A percentile compares a stretch with the other conserved stretches of the same genome.
These are phyloP conservation scores for Silene latifolia DNA, from an alignment of 148 eudicot genomes.

Conservation along the genomic window DNA sequence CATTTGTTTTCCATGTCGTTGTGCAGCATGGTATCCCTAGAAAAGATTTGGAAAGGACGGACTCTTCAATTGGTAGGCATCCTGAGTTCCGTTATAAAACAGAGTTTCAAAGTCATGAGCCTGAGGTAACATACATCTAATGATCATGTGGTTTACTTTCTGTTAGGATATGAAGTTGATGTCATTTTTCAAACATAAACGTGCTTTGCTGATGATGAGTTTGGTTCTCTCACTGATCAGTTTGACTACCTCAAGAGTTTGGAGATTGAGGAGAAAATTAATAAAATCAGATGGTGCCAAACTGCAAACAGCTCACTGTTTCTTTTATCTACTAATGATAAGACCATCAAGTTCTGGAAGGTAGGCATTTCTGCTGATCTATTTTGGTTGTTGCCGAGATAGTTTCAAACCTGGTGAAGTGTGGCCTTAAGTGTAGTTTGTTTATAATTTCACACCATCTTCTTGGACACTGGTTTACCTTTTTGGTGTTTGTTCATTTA, in stretches of 20 bases:
- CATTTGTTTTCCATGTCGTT: conserved; percentile 11
- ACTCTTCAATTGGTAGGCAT: conserved; percentile 60
- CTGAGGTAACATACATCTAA: conserved; percentile 54
- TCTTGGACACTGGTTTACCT: too few species aligned
- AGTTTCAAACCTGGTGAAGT: background rate
- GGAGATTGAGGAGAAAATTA: conserved; percentile 99
- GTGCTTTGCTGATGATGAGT: conserved; percentile 16
- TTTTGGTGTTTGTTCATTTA: too few species aligned
- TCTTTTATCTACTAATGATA: conserved; percentile 93
- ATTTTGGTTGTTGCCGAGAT: background rate
- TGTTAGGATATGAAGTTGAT: background rate
- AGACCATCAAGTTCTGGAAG: conserved; percentile 98
- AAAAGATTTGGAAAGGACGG: conserved; percentile 77
- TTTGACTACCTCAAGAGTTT: conserved; percentile 98
- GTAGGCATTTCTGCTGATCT: conserved; percentile 32
- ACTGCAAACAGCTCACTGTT: conserved; percentile 84
- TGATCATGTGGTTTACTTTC: conserved; percentile 9
- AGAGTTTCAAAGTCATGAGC: conserved; percentile 98
- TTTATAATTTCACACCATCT: too few species aligned
- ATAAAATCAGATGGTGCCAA: conserved; percentile 99
- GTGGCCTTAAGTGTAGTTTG: background rate
- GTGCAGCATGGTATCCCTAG: conserved; percentile 53
- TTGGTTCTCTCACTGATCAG: conserved; percentile 40
- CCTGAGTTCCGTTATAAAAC: conserved; percentile 98
- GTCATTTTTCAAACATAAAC: background rate